These are phyloP conservation scores for Skeletonema potamos DNA, from an alignment of 108 stramenopile genomes.

Conservation along the genomic window DNA sequence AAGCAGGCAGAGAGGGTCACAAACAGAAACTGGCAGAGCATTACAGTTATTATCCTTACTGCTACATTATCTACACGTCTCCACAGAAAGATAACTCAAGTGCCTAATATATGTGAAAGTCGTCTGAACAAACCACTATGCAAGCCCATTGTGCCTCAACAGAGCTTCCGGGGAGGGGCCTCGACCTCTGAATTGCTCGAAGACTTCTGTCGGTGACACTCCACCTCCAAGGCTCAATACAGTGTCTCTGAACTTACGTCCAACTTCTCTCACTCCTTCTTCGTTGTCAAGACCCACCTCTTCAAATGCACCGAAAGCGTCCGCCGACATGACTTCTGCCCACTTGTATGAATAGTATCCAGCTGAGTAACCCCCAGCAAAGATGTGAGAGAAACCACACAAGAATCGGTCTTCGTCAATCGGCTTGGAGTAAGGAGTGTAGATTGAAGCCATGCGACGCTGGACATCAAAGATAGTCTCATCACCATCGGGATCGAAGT, in stretches of 20 bases:
- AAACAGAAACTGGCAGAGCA: no score
- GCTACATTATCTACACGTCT: neutral
- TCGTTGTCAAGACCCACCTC: constrained; percentile 97
- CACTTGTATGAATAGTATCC: constrained; percentile 98
- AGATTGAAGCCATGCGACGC: constrained; percentile 77
- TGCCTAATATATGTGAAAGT: no score
- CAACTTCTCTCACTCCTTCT: constrained; percentile 82
- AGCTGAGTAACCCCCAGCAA: constrained; percentile 95
- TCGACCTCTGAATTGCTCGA: constrained; percentile 93
- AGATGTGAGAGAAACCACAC: constrained; percentile 95
- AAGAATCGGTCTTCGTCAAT: constrained; percentile 96
- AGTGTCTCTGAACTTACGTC: constrained; percentile 91
- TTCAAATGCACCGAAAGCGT: constrained; percentile 98
- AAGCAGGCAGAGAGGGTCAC: no score
- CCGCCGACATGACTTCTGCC: constrained; percentile 98
- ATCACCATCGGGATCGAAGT: constrained; percentile 72
- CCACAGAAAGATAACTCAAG: no score
- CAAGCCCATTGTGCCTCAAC: constrained; percentile 93
- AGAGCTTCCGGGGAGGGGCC: constrained; percentile 95
- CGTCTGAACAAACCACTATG: constrained; percentile 26
- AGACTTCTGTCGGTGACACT: constrained; percentile 90
- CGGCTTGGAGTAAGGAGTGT: constrained; percentile 87
- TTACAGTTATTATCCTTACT: no score
- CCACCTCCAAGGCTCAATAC: constrained; percentile 91
- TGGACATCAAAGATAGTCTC: constrained; percentile 93